Evolutionary conservation across 257 asterid species (phyloP), one percentile per base, ranked within the genome.

Genomic region (Leonotis leonurus): DNA sequence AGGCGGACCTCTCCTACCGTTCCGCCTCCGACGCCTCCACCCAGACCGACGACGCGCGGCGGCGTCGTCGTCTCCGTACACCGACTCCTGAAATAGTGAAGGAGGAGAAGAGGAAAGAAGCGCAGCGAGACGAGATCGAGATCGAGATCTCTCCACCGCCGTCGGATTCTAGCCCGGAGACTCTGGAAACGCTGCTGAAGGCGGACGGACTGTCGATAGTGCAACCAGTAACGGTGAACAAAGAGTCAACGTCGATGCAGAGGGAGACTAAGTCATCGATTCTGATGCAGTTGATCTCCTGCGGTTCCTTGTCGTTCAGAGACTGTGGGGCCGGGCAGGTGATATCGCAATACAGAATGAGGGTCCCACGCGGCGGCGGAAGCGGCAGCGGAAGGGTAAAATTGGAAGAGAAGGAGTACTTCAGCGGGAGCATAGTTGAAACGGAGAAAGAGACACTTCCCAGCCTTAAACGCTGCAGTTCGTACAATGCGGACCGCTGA

Each of bases 111-210:
- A 20, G 39, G 8, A 62, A 68, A 26, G 64, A 53, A 33, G 20
- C 55, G 26, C 61, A 55, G 20, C 57, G 78, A 37, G 82, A 71
- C 1, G 21, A 2, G 49, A 41, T 32, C 20, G 83, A 75, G 64
- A 76, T 73, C 61, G 80, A 71, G 80, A 80, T 86, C 69, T 80
- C 95, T 16, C 94, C 96, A 11, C 96, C 81, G 18, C 86, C 88
- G 77, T 84, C 94, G 4, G 95, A 88, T 46, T 91, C 98, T 5
- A 88, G 98, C 60, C 94, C 96, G 1, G 95, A 86, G 54, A 88
- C 96, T 0, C 86, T 91, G 1, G 94, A 83, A 24, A 77, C 84
- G 6, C 48, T 91, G 46, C 75, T 88, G 83, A 84, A 88, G 33
- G 82, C 91, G 3, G 95, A 85, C 51, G 81, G 84, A 0, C 76